Base-by-base conservation (phyloP, 1,284 basidiomycete species). In the Cryptococcus hybrid region DNA sequence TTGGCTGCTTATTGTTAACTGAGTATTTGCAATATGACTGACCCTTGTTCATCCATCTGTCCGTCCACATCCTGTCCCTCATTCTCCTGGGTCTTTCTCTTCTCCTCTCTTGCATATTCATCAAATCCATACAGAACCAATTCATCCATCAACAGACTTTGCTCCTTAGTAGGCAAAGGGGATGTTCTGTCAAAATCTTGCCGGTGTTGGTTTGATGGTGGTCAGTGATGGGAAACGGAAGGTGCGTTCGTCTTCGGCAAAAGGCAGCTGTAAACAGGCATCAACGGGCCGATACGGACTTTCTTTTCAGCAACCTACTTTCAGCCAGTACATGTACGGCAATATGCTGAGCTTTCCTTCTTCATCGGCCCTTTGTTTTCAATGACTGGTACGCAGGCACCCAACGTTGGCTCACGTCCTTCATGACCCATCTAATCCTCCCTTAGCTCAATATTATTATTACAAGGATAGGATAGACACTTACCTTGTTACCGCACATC, bases 191-290 rank as follows among this genome's bases (percentile, higher is more conserved):
- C 45, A 96, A 75, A 3, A 78, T 77, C 60, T 89, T 86, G 3
- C 92, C 92, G 42, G 86, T 87, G 68, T 86, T 89, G 49, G 85
- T 88, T 88, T 79, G 38, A 95, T 82, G 8, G 83, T 83, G 44
- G 87, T 85, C 40, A 98, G 82, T 0, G 90, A 90, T 0, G 88
- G 85, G 72, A 98, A 97, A 8, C 85, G 86, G 74, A 92, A 92
- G 61, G 86, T 87, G 59, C 91, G 85, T 54, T 94, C 81, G 68
- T 99, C 95, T 69, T 98, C 93, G 3, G 92, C 90, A 70, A 97
- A 98, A 0, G 95, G 95, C 81, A 96, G 86, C 88, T 94, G 35
- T 5, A 12, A 11, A 7, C 6, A 61, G 39, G 9, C 13, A 39
- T 6, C 24, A 65, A 42, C 39, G 85, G 82, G 2, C 85, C 83